Evolutionary conservation across 139 green algal species (phyloP), one percentile per base, ranked within the genome.

Genomic region (Chlorella vulgaris): DNA sequence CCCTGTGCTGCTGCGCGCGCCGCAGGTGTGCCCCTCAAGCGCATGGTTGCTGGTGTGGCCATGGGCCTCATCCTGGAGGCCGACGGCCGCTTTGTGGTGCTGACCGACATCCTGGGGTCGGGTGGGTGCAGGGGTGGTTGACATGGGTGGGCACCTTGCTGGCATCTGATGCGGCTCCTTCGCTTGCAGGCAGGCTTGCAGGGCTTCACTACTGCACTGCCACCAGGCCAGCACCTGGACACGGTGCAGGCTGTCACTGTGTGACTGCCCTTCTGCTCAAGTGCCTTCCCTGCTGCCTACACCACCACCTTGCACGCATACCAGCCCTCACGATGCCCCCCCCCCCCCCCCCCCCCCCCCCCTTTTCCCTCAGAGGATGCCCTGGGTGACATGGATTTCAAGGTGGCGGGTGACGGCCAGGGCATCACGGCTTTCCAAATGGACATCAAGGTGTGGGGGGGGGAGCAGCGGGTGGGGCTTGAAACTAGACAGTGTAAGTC

Each of bases 301-400:
- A 7, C 7, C 29, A 15, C 65, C 65, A 26, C 67, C 67, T 24
- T 39, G 36, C 15, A 10, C 36, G 33, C 28, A 51, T 21, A 22
- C n/a, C 67, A 58, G 28, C 70, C 35, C 29, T 5, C n/a, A 3
- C 33, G 22, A 31, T 33, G 7, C n/a, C 47, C n/a, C 68, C 68
- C 2, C 68, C 33, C 35, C 66, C 33, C 66, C 15, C 15, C 31
- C 26, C 63, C 19, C 68, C 36, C 2, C 6, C 42, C 66, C 42
- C 40, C 33, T 39, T 18, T 10, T 35, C 69, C 69, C 24, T 89
- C 78, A 26, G 97, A 99, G 86, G 97, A 99, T 69, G 92, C 93
- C 0, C 87, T 99, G 70, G 97, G 97, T 0, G 96, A 99, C 87
- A 99, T 99, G 97, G 97, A 99, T 84, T 99, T 99, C 89, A 99